Evolutionary conservation across 2,329 filamentous ascomycete species (phyloP).

Genomic region (Talaromyces sp.): DNA sequence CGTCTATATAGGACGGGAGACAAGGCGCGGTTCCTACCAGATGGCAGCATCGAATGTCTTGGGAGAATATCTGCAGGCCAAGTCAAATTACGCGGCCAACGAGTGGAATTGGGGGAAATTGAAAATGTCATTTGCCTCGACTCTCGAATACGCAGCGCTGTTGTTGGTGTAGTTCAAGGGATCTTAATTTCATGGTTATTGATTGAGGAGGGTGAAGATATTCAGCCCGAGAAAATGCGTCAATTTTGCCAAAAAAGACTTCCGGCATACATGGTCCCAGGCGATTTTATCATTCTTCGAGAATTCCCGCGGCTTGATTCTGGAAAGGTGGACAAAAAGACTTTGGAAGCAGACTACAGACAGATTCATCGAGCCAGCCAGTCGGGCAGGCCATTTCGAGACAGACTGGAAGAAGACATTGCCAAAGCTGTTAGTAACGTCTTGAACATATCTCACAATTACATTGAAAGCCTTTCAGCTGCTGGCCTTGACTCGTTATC

Average conservation of each 20-base stretch:
- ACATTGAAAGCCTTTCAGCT: conserved; percentile 45
- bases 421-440: conserved; percentile 37
- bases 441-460: conserved; percentile 35
- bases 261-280: conserved; percentile 77
- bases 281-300: conserved; percentile 61
- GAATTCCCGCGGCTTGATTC: conserved; percentile 72
- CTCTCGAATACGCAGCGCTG: conserved; percentile 59
- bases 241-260: conserved; percentile 68
- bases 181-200: conserved; percentile 72
- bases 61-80: conserved; percentile 77
- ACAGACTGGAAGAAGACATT: conserved; percentile 31
- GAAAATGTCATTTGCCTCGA: conserved; percentile 65
- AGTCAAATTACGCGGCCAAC: conserved; percentile 80
- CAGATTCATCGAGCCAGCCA: conserved; percentile 17
- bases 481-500: conserved; percentile 64
- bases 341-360: conserved; percentile 54
- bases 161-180: conserved; percentile 63
- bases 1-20: conserved; percentile 80
- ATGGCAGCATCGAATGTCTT: conserved; percentile 75
- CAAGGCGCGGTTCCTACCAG: conserved; percentile 63
- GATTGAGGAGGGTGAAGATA: conserved; percentile 37
- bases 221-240: conserved; percentile 45
- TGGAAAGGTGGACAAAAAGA: conserved; percentile 74
- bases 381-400: conserved; percentile 16
- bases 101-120: conserved; percentile 74